Conservation (phyloP, 495 filamentous ascomycete species). For the Penicillium herquei region DNA sequence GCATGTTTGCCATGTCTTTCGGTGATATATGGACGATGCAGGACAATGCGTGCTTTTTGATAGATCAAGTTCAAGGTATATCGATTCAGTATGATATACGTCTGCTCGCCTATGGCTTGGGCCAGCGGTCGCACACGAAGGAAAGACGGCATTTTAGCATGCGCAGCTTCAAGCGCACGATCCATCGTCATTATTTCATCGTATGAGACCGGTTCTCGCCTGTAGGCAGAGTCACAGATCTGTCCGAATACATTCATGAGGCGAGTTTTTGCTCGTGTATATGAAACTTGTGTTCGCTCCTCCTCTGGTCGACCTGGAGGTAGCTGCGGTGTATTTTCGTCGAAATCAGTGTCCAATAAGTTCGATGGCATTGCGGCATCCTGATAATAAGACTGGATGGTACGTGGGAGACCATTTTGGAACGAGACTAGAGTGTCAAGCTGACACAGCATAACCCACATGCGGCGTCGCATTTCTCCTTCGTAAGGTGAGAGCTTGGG, state of each 20-base stretch:
- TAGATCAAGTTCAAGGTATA: constrained; percentile 79
- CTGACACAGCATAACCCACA: constrained; percentile 39
- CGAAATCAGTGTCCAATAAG: constrained; percentile 43
- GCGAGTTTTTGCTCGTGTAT: constrained; percentile 37
- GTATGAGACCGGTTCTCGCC: constrained; percentile 53
- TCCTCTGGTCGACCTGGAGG: constrained; percentile 36
- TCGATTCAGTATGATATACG: constrained; percentile 76
- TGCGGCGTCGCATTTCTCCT: constrained; percentile 46
- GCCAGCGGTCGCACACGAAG: constrained; percentile 68
- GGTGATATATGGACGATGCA: constrained; percentile 81
- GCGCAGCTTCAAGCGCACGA: constrained; percentile 65
- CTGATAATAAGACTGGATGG: constrained; percentile 41
- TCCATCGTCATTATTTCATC: constrained; percentile 81
- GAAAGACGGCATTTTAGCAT: constrained; percentile 64
- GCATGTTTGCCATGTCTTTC: constrained; percentile 70
- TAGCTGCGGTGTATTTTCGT: constrained; percentile 31
- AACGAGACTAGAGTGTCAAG: constrained; percentile 44
- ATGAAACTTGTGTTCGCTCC: constrained; percentile 37
- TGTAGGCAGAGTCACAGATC: constrained; percentile 46
- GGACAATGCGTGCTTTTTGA: constrained; percentile 76
- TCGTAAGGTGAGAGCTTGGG: constrained; percentile 36
- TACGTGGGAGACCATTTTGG: constrained; percentile 46
- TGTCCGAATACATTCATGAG: constrained; percentile 45
- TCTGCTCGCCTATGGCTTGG: constrained; percentile 70
- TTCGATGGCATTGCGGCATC: constrained; percentile 45